Evolutionary conservation across 2,329 filamentous ascomycete genomes (phyloP).

Genomic region (Cordyceps javanica): DNA sequence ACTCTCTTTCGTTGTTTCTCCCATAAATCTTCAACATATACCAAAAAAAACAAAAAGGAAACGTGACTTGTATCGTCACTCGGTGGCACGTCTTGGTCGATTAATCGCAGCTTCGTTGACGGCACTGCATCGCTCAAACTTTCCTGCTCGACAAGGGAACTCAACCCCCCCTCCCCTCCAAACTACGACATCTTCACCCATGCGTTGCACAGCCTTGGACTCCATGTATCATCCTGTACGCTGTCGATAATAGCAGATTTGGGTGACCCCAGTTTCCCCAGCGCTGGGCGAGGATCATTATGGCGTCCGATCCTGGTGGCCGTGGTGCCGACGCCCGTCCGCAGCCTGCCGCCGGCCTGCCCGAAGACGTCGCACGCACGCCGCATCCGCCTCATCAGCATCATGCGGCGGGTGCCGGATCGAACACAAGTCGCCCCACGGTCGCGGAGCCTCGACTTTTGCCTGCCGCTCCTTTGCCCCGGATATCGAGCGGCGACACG

Average conservation of each 20-base stretch:
- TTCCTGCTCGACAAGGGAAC: not conserved
- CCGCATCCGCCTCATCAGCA: not conserved
- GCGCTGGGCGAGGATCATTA: not conserved
- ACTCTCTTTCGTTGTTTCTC: not conserved
- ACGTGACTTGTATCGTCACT: not conserved
- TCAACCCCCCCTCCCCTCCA: too few relatives aligned
- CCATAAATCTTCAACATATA: not conserved
- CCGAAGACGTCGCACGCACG: not conserved
- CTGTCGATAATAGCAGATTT: not conserved
- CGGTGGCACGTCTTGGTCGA: not conserved
- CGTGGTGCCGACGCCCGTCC: not conserved
- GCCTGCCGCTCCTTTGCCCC: not conserved
- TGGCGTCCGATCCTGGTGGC: not conserved
- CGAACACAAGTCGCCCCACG: not conserved
- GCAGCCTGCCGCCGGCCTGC: not conserved
- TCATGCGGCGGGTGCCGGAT: not conserved
- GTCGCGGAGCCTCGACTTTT: not conserved
- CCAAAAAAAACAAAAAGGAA: too few relatives aligned
- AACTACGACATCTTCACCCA: slow-evolving; percentile 1
- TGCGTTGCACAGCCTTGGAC: not conserved
- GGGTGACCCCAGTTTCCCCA: too few relatives aligned
- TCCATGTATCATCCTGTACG: slow-evolving; percentile 3
- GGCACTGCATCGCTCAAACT: not conserved
- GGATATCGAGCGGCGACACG: not conserved
- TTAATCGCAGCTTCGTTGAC: too few relatives aligned